These are phyloP conservation scores for Backusella morwellensis DNA, from an alignment of 192 early-diverging fungal species.

Conservation along the genomic window DNA sequence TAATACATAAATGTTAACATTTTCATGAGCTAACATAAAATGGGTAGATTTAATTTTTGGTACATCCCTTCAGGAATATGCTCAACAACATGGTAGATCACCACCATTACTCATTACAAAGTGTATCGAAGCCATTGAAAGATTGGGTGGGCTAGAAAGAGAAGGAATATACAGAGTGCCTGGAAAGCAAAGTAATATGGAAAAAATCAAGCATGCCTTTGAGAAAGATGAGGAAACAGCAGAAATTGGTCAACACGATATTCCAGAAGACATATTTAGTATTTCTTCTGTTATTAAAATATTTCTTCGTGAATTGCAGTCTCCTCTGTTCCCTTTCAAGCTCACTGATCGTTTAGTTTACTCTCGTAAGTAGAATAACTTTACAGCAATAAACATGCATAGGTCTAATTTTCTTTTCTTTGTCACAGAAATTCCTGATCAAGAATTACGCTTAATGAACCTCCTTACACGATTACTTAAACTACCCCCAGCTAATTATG, in stretches of 20 bases:
- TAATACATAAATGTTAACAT: not conserved
- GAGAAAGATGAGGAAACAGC: conserved; percentile 34
- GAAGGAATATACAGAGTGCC: conserved; percentile 42
- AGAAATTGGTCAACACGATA: conserved; percentile 24
- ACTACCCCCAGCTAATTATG: conserved; percentile 49
- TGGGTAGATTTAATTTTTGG: conserved; percentile 38
- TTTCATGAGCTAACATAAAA: not conserved
- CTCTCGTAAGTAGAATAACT: conserved; percentile 29
- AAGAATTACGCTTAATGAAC: conserved; percentile 38
- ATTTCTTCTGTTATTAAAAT: conserved; percentile 63
- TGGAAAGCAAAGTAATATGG: conserved; percentile 31
- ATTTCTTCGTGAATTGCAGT: conserved; percentile 62
- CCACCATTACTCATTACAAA: conserved; percentile 32
- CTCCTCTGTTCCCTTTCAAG: conserved; percentile 57
- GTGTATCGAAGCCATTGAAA: conserved; percentile 35
- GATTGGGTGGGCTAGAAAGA: conserved; percentile 31
- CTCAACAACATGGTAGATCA: conserved; percentile 15
- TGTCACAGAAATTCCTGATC: conserved; percentile 38
- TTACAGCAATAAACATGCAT: not conserved
- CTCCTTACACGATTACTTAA: conserved; percentile 41
- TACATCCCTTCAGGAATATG: conserved; percentile 32
- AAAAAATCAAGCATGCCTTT: conserved; percentile 31
- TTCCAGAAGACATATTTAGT: conserved; percentile 51
- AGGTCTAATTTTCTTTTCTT: not conserved
- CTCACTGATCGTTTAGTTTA: conserved; percentile 53